Evolutionary conservation across 495 filamentous ascomycete genomes (phyloP), one percentile per base, ranked within the genome.

Genomic region (Neurospora intermedia): DNA sequence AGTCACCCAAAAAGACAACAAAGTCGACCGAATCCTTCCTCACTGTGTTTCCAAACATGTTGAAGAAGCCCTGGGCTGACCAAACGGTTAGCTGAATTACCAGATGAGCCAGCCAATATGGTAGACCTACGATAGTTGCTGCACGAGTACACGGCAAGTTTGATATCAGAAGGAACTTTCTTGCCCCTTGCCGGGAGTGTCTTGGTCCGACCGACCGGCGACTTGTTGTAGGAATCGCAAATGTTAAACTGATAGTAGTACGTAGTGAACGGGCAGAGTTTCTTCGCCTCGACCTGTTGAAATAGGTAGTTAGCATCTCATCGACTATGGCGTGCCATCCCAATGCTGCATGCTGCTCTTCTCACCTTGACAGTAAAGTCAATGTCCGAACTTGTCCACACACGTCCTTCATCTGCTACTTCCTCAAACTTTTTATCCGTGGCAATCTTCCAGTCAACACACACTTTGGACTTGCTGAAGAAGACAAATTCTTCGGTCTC

Each of bases 11-110:
- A 76, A 90, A 88, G 69, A 91, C 72, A 73, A 91, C 86, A 79
- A 88, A 92, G 78, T 92, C 89, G 15, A 90, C 88, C 27, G 85
- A 85, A 74, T 92, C 89, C 76, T 92, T 91, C 70, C 89, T 85
- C 4, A 84, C 90, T 6, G 87, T 81, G 74, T 92, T 92, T 31
- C 89, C 89, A 77, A 84, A 92, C 5, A 88, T 88, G 73, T 90
- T 91, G 81, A 90, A 90, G 75, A 86, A 90, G 0, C 83, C 83
- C 69, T 80, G 81, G 0, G 83, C 82, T 83, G 4, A 77, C 75
- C 69, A 35, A 20, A 4, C 40, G 13, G 18, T 74, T 20, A 46
- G 71, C 31, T 54, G 1, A 27, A 35, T 10, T n/a, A 5, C 38
- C 6, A 10, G 15, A 10, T 20, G 27, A 45, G 43, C n/a, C 46